Percentiles rank a stretch among this genome's conserved stretches.
Evolutionary conservation across 345 rosid genomes (phyloP).

Genomic region (Syzygium jambos): DNA sequence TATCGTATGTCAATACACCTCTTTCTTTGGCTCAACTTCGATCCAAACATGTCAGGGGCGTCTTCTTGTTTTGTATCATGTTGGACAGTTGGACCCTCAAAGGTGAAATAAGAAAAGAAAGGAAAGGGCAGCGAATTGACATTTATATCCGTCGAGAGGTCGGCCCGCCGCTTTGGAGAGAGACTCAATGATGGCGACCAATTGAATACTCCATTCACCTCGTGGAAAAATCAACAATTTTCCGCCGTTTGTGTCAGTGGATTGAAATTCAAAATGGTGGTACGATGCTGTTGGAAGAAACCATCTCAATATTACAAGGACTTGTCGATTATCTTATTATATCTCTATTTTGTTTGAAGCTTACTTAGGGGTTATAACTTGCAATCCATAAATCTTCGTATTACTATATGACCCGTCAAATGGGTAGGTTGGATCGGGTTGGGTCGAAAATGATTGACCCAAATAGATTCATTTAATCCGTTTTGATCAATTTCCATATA

Average conservation of each 20-base stretch:
- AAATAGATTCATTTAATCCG: too few relatives aligned
- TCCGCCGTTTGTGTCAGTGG: not conserved
- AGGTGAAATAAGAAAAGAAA: not conserved
- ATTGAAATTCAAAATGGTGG: not conserved
- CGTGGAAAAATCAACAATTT: not conserved
- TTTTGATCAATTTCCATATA: not conserved
- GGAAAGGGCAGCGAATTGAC: not conserved
- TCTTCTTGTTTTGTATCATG: not conserved
- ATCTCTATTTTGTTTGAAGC: not conserved
- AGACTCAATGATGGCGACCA: not conserved
- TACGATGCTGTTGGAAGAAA: not conserved
- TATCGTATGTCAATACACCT: not conserved
- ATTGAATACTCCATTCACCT: not conserved
- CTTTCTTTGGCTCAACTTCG: not conserved
- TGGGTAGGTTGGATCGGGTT: rapidly evolving
- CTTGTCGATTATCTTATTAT: not conserved
- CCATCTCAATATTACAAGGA: not conserved
- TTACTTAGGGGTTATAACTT: not conserved
- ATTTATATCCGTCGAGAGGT: not conserved
- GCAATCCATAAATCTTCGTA: not conserved
- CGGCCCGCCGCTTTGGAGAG: not conserved
- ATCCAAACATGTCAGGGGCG: not conserved
- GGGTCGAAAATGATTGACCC: not conserved
- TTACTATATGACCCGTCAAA: not conserved
- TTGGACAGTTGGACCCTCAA: not conserved